Evolutionary conservation across 2,329 filamentous ascomycete genomes (phyloP).

Genomic region (Alternaria ventricosa): DNA sequence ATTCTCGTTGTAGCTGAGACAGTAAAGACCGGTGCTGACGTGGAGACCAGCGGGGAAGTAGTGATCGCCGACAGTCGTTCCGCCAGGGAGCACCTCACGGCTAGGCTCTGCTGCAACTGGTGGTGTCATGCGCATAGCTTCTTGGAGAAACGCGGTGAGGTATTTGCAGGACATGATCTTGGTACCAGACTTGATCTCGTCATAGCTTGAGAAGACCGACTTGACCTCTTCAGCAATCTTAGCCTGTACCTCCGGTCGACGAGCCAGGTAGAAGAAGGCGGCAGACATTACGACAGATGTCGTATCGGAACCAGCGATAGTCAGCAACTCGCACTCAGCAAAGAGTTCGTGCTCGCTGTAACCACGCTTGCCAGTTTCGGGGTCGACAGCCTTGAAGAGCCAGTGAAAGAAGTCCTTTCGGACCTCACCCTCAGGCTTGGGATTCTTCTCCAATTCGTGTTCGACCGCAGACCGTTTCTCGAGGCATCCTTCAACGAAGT

Average conservation of each 20-base stretch:
- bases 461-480: constrained; percentile 16
- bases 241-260: constrained; percentile 16
- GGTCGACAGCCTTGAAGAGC: constrained; percentile 51
- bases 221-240: constrained; percentile 27
- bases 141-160: constrained; percentile 29
- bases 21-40: constrained; percentile 22
- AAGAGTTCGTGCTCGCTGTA: constrained; percentile 50
- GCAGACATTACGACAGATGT: constrained; percentile 27
- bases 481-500: constrained; percentile 26
- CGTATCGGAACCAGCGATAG: constrained; percentile 33
- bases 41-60: constrained; percentile 25
- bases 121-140: constrained; percentile 32
- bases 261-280: constrained; percentile 28
- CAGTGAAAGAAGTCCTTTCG: constrained; percentile 53
- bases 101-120: constrained; percentile 23
- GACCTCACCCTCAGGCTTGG: constrained; percentile 23
- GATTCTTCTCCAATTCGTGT: constrained; percentile 19
- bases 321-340: constrained; percentile 30
- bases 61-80: constrained; percentile 23
- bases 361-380: constrained; percentile 45
- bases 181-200: constrained; percentile 25
- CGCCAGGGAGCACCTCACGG: constrained; percentile 31
- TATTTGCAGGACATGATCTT: constrained; percentile 29
- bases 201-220: constrained; percentile 21
- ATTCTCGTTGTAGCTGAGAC: constrained; percentile 23